These are phyloP conservation scores for Eucalyptus polyanthemos DNA, from an alignment of 345 rosid species.

Conservation along the genomic window DNA sequence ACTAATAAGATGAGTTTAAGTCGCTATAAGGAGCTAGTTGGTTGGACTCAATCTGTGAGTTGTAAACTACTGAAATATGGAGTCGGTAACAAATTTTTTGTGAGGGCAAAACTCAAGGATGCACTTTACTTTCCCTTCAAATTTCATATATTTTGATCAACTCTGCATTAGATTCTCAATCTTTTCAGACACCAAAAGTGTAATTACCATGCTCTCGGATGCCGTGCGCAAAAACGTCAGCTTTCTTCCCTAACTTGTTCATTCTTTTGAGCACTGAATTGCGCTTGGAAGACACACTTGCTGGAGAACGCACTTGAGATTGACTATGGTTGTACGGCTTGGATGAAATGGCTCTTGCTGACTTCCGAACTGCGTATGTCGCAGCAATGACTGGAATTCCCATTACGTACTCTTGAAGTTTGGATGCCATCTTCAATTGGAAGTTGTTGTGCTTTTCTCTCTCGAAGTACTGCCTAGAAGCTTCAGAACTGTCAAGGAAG, in stretches of 20 bases:
- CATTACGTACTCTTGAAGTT: not conserved
- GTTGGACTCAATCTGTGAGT: not conserved
- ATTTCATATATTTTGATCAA: not conserved
- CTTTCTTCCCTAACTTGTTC: conserved; percentile 4
- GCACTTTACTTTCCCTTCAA: not conserved
- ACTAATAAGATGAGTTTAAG: not conserved
- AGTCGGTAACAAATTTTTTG: not conserved
- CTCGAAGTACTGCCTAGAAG: not conserved
- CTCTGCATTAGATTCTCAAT: not conserved
- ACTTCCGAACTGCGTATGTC: not conserved
- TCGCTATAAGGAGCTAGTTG: not conserved
- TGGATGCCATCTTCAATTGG: not conserved
- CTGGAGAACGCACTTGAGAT: not conserved
- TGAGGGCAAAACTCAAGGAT: not conserved
- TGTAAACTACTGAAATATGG: not conserved
- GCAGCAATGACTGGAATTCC: conserved; percentile 1
- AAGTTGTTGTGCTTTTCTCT: not conserved
- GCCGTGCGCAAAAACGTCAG: conserved; percentile 2
- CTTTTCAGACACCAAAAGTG: not conserved
- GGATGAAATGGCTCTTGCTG: not conserved
- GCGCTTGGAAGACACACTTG: not conserved
- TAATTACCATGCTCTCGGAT: conserved; percentile 3
- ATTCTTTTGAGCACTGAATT: not conserved
- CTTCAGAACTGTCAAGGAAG: not conserved
- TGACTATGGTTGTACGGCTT: not conserved